These are phyloP conservation scores for Pecoramyces ruminantium DNA, from an alignment of 192 early-diverging fungal species.

Conservation along the genomic window DNA sequence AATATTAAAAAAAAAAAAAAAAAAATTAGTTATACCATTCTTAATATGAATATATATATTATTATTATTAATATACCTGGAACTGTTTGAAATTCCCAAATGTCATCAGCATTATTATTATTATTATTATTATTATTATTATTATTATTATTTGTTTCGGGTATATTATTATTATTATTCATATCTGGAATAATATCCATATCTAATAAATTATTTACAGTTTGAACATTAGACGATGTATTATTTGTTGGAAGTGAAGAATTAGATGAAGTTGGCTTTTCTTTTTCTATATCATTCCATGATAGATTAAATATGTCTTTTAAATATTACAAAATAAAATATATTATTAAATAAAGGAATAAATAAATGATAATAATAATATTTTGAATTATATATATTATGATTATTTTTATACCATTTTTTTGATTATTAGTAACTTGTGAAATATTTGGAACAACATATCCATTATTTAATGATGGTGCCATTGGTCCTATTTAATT, in stretches of 20 bases:
- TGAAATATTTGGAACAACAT: not conserved
- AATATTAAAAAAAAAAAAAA: no score
- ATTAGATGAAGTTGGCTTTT: not conserved
- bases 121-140: not conserved
- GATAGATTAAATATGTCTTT: not conserved
- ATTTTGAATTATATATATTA: no score
- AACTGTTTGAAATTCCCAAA: not conserved
- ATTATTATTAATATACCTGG: no score
- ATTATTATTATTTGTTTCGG: not conserved
- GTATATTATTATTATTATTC: not conserved
- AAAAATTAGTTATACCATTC: no score
- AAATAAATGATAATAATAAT: no score
- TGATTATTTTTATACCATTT: not conserved
- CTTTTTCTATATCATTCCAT: not conserved
- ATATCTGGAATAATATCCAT: not conserved
- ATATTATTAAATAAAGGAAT: no score
- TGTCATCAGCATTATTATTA: not conserved
- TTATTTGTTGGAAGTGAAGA: not conserved
- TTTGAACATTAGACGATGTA: not conserved
- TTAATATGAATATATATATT: no score
- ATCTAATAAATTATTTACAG: not conserved
- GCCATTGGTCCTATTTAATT: not conserved
- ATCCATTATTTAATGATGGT: not conserved
- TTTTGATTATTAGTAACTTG: not conserved
- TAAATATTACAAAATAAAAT: not conserved